Percentiles rank a stretch among this genome's conserved stretches.
Conservation (phyloP, 2,329 filamentous ascomycete genomes). For the Aspergillus niger region DNA sequence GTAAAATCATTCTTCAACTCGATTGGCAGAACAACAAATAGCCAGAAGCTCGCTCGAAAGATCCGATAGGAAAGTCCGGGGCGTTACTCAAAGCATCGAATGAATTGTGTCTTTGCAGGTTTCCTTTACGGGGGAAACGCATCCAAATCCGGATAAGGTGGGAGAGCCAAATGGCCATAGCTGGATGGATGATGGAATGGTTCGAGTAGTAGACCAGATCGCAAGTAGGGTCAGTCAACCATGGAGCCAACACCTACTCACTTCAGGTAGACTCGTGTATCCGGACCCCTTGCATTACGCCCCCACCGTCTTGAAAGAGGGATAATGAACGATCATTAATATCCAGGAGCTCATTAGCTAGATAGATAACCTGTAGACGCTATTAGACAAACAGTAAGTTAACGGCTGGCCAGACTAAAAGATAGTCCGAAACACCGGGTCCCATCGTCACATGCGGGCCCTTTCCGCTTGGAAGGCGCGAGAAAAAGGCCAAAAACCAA, state of each 20-base stretch:
- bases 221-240: background rate
- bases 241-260: background rate
- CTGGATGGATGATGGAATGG: background rate
- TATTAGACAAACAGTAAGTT: background rate
- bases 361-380: background rate
- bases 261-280: background rate
- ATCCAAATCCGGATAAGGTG: too few relatives aligned
- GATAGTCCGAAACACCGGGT: conserved; percentile 8
- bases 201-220: too few relatives aligned
- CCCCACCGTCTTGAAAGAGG: background rate
- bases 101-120: background rate
- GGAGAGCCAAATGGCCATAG: background rate
- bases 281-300: conserved; percentile 2
- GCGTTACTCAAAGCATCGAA: background rate
- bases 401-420: background rate
- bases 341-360: background rate
- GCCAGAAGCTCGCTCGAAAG: background rate
- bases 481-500: background rate
- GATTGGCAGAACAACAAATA: background rate
- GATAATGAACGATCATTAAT: background rate
- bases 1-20: background rate
- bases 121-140: too few relatives aligned
- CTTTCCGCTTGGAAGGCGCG: background rate
- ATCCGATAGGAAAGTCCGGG: background rate
- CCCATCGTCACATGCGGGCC: background rate